phyloP scores from a whole-genome alignment of 2,329 filamentous ascomycete genomes.

The Fusarium sp. region DNA sequence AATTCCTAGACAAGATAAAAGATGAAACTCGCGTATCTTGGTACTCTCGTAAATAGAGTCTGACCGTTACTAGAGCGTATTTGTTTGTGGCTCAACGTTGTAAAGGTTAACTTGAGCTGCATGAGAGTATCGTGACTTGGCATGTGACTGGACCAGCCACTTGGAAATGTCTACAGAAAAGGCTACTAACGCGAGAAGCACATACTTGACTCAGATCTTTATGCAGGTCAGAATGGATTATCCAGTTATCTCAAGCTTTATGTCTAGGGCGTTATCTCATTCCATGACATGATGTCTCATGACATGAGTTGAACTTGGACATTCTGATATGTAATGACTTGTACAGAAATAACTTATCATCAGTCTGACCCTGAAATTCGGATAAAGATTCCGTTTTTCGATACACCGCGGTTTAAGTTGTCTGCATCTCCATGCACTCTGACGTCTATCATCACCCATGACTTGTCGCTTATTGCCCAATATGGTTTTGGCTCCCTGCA shows the following conservation, averaged over 20 bases:
- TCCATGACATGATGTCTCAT: background rate
- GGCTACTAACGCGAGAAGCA: background rate
- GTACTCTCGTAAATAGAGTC: background rate
- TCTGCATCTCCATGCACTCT: slow-evolving; percentile 19
- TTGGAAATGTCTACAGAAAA: background rate
- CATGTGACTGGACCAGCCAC: slow-evolving; percentile 38
- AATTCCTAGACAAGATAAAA: background rate
- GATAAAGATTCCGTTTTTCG: background rate
- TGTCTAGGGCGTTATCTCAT: background rate
- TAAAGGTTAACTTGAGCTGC: slow-evolving; percentile 1
- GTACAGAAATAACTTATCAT: background rate
- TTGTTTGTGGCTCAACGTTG: slow-evolving; percentile 17
- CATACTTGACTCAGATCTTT: slow-evolving; percentile 7
- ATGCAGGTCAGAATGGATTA: background rate
- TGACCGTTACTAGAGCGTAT: background rate
- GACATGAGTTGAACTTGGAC: background rate
- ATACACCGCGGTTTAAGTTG: slow-evolving; percentile 3
- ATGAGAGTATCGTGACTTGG: slow-evolving; percentile 28
- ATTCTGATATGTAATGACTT: background rate
- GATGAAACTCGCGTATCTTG: background rate
- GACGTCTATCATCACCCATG: background rate
- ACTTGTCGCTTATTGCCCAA: slow-evolving; percentile 22
- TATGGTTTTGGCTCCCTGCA: slow-evolving; percentile 18
- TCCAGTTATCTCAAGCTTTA: background rate
- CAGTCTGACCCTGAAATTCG: background rate